Evolutionary conservation across 108 stramenopile species (phyloP).

Genomic region (Thalassiosira profunda): DNA sequence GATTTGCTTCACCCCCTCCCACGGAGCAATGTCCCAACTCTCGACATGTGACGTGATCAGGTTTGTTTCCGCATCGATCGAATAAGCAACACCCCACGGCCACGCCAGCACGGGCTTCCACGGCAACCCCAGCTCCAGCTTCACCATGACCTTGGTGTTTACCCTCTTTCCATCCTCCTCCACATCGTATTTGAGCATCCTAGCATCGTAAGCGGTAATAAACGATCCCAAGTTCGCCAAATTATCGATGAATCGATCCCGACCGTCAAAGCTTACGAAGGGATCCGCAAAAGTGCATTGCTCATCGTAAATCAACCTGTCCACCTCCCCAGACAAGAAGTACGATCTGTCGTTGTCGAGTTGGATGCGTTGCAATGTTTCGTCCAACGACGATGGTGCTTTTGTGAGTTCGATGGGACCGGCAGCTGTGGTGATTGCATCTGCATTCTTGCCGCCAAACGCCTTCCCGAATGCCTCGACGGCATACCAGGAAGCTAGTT

Average conservation of each 20-base stretch:
- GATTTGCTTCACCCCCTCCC: slow-evolving; percentile 85
- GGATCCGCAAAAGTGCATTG: slow-evolving; percentile 92
- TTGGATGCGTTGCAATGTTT: slow-evolving; percentile 82
- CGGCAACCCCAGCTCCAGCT: slow-evolving; percentile 86
- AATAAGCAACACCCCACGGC: slow-evolving; percentile 87
- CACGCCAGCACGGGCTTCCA: slow-evolving; percentile 94
- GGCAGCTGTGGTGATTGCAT: background rate
- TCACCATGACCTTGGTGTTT: slow-evolving; percentile 77
- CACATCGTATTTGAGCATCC: slow-evolving; percentile 59
- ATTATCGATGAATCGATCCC: slow-evolving; percentile 90
- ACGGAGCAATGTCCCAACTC: slow-evolving; percentile 85
- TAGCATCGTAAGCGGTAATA: slow-evolving; percentile 82
- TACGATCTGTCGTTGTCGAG: slow-evolving; percentile 87
- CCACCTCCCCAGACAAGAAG: slow-evolving; percentile 89
- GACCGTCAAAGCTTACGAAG: slow-evolving; percentile 87
- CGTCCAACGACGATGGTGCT: slow-evolving; percentile 61
- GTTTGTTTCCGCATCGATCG: slow-evolving; percentile 68
- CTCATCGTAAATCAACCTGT: slow-evolving; percentile 78
- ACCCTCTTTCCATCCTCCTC: slow-evolving; percentile 30
- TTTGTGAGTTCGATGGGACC: slow-evolving; percentile 44
- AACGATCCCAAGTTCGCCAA: slow-evolving; percentile 89
- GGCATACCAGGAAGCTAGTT: slow-evolving; percentile 83
- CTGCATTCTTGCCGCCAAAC: slow-evolving; percentile 39
- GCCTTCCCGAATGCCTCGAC: slow-evolving; percentile 86
- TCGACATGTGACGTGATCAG: slow-evolving; percentile 78